These are phyloP conservation scores for Tricholoma sp. DNA, from an alignment of 768 basidiomycete species.

Conservation along the genomic window DNA sequence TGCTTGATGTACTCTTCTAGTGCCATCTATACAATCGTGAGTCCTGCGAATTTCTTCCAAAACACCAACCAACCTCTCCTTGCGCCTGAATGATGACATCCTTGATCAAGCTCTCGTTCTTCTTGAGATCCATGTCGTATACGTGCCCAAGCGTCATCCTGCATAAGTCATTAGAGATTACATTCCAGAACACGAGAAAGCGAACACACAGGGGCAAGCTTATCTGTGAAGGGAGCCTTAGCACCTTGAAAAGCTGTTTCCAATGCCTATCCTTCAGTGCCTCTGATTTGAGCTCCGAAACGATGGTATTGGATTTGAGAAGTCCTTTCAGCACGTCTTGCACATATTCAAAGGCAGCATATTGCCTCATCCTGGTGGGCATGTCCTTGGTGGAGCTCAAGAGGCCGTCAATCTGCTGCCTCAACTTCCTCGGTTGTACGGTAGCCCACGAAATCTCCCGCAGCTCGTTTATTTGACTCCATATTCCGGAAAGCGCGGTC, in stretches of 20 bases:
- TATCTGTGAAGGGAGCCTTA: conserved; percentile 71
- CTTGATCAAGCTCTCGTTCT: conserved; percentile 86
- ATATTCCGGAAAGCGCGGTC: conserved; percentile 97
- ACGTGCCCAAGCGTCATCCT: conserved; percentile 94
- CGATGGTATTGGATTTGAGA: conserved; percentile 83
- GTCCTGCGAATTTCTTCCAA: conserved; percentile 16
- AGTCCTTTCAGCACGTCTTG: conserved; percentile 84
- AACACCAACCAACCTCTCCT: conserved; percentile 65
- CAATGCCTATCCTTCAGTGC: conserved; percentile 97
- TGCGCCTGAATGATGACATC: conserved; percentile 97
- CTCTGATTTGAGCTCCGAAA: conserved; percentile 96
- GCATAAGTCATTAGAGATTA: conserved; percentile 5
- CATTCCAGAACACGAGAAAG: background rate
- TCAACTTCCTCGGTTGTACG: conserved; percentile 90
- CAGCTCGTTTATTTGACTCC: conserved; percentile 88
- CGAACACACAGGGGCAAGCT: conserved; percentile 63
- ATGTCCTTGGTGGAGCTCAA: conserved; percentile 95
- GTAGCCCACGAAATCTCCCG: conserved; percentile 88
- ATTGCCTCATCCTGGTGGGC: conserved; percentile 98
- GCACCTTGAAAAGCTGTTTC: conserved; percentile 92
- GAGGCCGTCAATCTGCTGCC: conserved; percentile 90
- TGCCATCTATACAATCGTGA: conserved; percentile 62
- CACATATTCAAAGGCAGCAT: conserved; percentile 97
- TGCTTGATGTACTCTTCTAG: conserved; percentile 94
- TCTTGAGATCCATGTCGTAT: conserved; percentile 94